Evolutionary conservation across 495 filamentous ascomycete species (phyloP), one percentile per base, ranked within the genome.

Genomic region (Xanthoparmelia taractica): DNA sequence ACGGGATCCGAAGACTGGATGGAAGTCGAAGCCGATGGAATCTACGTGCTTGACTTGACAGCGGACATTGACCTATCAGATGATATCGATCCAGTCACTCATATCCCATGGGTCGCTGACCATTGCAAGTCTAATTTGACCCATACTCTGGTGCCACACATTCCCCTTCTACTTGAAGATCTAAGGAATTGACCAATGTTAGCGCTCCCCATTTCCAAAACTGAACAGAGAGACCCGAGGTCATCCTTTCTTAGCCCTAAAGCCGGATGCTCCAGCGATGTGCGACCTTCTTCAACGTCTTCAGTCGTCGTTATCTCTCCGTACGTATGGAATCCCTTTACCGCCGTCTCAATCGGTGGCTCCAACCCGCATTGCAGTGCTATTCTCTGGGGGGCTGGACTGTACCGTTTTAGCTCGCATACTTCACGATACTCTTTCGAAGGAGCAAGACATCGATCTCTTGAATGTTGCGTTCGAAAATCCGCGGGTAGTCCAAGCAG

Each of bases 401-500:
- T 97, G 94, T 72, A 92, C 92, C 4, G 74, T 96, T 1, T 78
- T 99, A 33, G 93, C 95, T 17, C 81, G 92, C 58, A 72, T 97
- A 31, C 76, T 81, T n/a, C 92, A 97, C 67, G 88, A 96, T 34
- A 74, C 91, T 29, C 72, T 96, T 12, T 88, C 90, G 0, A 29
- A 70, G 3, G 71, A 79, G 8, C 84, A 94, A 64, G 75, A 77
- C 8, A 87, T 99, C 64, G 92, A 97, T 70, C 80, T 99, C 0
- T 80, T 97, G 25, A 99, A 99, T 67, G 92, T 99, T 50, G 94
- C 92, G 0, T 99, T 99, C 67, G 89, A 98, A 71, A 98, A 98
- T 68, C 91, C 90, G 0, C 83, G 93, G 27, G 84, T 89, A 8
- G 78, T 84, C 12, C 79, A 75, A 2, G 80, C 82, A 29, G 71